phyloP scores from a whole-genome alignment of 1,284 basidiomycete species.

The Ceratobasidium sp. region DNA sequence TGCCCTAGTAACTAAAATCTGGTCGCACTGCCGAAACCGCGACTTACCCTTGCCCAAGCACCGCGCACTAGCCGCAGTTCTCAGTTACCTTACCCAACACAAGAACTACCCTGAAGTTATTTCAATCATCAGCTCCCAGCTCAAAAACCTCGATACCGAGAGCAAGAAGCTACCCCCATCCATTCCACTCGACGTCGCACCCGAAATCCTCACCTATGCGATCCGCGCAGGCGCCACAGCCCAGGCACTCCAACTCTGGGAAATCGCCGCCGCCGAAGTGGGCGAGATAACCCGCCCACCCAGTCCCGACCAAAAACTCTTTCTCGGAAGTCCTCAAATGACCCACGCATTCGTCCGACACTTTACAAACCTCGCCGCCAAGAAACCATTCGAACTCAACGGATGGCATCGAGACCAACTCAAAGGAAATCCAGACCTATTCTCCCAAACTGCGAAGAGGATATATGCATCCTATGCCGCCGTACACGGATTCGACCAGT shows the following conservation, averaged over 20 bases:
- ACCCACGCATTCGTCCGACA: conserved; percentile 19
- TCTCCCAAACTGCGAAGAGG: not conserved
- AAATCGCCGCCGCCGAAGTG: not conserved
- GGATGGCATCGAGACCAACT: conserved; percentile 10
- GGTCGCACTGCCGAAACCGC: not conserved
- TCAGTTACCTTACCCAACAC: not conserved
- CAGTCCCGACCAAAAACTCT: conserved; percentile 4
- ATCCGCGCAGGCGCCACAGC: conserved; percentile 15
- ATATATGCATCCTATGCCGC: conserved; percentile 15
- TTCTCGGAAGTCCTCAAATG: conserved; percentile 18
- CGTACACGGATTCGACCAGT: conserved; percentile 20
- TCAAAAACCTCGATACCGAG: not conserved
- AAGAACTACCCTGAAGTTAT: not conserved
- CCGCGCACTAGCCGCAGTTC: not conserved
- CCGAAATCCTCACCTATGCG: not conserved
- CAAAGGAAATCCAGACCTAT: not conserved
- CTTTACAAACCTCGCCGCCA: conserved; percentile 23
- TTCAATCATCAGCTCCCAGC: not conserved
- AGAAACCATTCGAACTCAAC: not conserved
- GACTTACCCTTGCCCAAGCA: not conserved
- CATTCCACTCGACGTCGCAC: conserved; percentile 16
- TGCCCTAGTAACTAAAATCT: conserved; percentile 1
- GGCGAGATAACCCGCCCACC: not conserved
- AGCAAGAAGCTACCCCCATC: not conserved
- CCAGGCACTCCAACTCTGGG: conserved; percentile 8